Conservation (phyloP, 257 asterid genomes). For the Solanum sparsipilum region DNA sequence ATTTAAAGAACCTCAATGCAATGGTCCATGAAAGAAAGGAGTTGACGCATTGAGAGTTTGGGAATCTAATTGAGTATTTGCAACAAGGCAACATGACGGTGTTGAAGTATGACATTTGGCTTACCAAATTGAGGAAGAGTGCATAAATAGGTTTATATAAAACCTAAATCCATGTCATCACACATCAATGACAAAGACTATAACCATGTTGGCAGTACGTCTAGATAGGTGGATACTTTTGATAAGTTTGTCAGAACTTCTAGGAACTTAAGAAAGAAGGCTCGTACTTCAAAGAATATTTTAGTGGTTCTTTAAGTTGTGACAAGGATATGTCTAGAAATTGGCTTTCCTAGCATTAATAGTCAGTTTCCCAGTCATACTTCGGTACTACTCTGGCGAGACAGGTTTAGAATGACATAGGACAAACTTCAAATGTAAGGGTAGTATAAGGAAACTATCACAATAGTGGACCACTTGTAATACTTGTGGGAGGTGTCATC, state of each 20-base stretch:
- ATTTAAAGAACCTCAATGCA: not conserved
- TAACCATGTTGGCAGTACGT: not conserved
- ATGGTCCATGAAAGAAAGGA: not conserved
- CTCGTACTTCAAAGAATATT: not conserved
- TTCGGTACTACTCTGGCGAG: no score
- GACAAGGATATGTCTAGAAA: not conserved
- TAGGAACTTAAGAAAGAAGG: not conserved
- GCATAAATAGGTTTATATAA: not conserved
- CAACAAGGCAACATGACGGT: not conserved
- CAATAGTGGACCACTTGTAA: not conserved
- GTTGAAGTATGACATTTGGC: not conserved
- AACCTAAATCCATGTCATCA: not conserved
- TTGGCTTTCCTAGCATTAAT: not conserved
- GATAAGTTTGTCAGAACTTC: no score
- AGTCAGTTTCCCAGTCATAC: not conserved
- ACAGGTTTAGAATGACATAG: no score
- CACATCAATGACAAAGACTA: not conserved
- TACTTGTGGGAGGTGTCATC: not conserved
- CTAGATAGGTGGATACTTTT: not conserved
- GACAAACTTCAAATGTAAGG: no score
- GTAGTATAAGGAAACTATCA: not conserved
- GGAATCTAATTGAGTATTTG: not conserved
- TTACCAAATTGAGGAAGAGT: not conserved
- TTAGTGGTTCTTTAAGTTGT: not conserved
- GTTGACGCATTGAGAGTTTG: not conserved